A percentile compares a stretch with the other conserved stretches of the same genome.
phyloP scores from a whole-genome alignment of 805 yeast genomes.

The Saccharomyces kudriavzevii region DNA sequence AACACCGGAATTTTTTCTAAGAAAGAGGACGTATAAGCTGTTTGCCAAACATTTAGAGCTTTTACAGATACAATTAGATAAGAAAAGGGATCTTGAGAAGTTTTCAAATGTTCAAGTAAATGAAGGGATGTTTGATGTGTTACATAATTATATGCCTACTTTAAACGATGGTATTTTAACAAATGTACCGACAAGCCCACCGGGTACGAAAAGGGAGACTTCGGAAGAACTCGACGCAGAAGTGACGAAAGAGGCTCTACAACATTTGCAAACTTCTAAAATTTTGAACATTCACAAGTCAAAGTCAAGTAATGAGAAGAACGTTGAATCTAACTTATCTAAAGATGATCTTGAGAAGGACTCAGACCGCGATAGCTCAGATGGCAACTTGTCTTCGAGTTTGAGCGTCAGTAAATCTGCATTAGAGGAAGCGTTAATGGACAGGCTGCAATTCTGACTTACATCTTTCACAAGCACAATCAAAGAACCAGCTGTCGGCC shows the following conservation, averaged over 20 bases:
- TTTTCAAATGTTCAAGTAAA: not conserved
- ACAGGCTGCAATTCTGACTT: constrained; percentile 25
- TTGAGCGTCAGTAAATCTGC: constrained; percentile 35
- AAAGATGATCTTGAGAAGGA: not conserved
- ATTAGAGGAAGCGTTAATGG: constrained; percentile 35
- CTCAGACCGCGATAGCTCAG: constrained; percentile 5
- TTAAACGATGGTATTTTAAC: not conserved
- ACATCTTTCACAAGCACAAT: constrained; percentile 47
- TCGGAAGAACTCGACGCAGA: constrained; percentile 2
- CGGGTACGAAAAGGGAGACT: not conserved
- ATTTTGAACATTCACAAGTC: constrained; percentile 12
- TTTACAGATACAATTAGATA: constrained; percentile 20
- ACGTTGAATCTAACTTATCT: not conserved
- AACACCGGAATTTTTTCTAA: constrained; percentile 28
- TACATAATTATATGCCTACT: not conserved
- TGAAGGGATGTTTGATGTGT: not conserved
- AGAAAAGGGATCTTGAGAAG: constrained; percentile 6
- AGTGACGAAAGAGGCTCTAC: not conserved
- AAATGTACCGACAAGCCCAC: not conserved
- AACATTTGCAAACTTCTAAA: constrained; percentile 20
- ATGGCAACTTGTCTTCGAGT: constrained; percentile 33
- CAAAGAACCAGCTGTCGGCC: constrained; percentile 50
- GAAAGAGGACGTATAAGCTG: constrained; percentile 24
- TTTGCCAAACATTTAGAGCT: constrained; percentile 22
- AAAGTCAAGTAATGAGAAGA: constrained; percentile 3